phyloP scores from a whole-genome alignment of 176 grass and related monocot species.

The Hordeum marinum region DNA sequence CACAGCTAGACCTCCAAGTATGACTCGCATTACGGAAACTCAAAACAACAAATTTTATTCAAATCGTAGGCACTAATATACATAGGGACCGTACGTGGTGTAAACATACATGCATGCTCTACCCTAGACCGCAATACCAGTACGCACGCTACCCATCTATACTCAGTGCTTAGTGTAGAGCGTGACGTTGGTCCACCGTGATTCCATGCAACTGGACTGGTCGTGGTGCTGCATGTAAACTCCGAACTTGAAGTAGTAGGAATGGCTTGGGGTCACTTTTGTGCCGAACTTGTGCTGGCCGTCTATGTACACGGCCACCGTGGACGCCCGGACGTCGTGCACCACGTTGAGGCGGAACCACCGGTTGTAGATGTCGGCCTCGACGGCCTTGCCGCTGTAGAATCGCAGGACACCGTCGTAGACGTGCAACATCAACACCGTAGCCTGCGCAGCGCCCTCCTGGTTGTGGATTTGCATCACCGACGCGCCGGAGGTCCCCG shows the following conservation, averaged over 20 bases:
- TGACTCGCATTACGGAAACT: too few species aligned
- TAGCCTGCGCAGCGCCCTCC: background rate
- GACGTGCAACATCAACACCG: slow-evolving; percentile 38
- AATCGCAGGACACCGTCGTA: slow-evolving; percentile 30
- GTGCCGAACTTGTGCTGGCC: background rate
- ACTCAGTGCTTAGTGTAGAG: slow-evolving; percentile 31
- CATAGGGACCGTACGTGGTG: too few species aligned
- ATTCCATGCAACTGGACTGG: slow-evolving; percentile 26
- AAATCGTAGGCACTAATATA: too few species aligned
- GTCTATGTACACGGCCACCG: slow-evolving; percentile 25
- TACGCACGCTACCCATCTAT: too few species aligned
- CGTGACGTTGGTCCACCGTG: slow-evolving; percentile 5
- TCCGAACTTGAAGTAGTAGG: slow-evolving; percentile 45
- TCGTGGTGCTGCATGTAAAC: slow-evolving; percentile 30
- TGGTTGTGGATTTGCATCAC: slow-evolving; percentile 46
- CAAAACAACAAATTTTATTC: too few species aligned
- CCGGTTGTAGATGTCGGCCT: slow-evolving; percentile 20
- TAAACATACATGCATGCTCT: too few species aligned
- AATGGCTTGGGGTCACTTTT: background rate
- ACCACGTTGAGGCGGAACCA: slow-evolving; percentile 56
- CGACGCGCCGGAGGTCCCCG: slow-evolving; percentile 25
- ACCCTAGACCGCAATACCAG: too few species aligned
- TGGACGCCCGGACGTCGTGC: slow-evolving; percentile 23
- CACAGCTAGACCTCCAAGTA: too few species aligned
- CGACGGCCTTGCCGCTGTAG: background rate